Base-by-base conservation (phyloP, 768 basidiomycete species). In the Neoboletus brunneissimus region DNA sequence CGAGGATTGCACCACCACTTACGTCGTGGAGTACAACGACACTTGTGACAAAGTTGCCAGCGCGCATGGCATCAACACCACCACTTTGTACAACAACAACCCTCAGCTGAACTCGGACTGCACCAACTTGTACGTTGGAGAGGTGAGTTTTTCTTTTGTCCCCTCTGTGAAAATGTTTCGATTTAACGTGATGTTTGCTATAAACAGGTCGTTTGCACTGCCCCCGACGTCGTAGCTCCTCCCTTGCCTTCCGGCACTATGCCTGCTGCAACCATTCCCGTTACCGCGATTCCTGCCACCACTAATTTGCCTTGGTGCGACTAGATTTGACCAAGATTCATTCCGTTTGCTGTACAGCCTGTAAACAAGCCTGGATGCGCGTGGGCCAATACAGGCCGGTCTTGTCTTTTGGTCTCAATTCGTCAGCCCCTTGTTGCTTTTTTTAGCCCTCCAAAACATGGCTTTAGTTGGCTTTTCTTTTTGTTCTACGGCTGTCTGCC, bases 51-150 rank as follows among this genome's bases (percentile, higher is more conserved):
- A n/a, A 18, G 74, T 92, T 52, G 54, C 77, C 29, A 18, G 45
- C 27, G 60, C 50, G 1, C 62, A 72, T 62, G 70, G 75, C 35
- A 64, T 88, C 70, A 81, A 85, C 76, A 54, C 62, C 25, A 81
- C 82, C 37, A 76, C 83, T 5, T 75, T 93, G 31, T 75, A 69
- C 66, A 16, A 60, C 56, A 91, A 91, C 81, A 93, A 93, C 81
- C 90, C 88, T 20, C 85, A 90, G 70, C 77, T 91, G 62, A 59
- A 82, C 63, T 3, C 45, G 0, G 73, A 67, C 0, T 88, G 84
- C 71, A 72, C 62, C 61, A 91, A 91, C 76, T 75, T 92, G 69
- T 89, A 90, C 72, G 66, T 87, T 55, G 88, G 85, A 65, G 86
- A 91, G 82, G 89, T 90, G 48, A 53, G 79, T 75, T 9, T 18